phyloP scores from a whole-genome alignment of 768 basidiomycete genomes.

The Leccinum incarnatum region DNA sequence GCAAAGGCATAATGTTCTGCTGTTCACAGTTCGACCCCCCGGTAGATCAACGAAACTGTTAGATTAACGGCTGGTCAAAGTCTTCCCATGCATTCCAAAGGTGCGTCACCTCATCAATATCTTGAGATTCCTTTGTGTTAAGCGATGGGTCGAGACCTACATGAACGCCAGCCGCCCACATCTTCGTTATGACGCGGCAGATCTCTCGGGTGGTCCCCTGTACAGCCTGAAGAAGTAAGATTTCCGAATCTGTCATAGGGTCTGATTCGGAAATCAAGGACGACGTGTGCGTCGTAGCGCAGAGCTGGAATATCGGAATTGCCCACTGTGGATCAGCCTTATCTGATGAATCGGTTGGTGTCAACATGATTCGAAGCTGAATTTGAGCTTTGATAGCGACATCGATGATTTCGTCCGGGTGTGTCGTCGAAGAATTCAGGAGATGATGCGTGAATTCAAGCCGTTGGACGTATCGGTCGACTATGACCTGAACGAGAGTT shows the following conservation, averaged over 20 bases:
- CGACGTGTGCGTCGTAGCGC: constrained; percentile 29
- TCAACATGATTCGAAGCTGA: constrained; percentile 30
- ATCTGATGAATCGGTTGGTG: constrained; percentile 2
- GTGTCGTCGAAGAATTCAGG: constrained; percentile 12
- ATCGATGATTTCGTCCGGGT: constrained; percentile 4
- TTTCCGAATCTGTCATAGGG: constrained; percentile 29
- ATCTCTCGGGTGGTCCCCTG: constrained; percentile 42
- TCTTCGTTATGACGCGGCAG: constrained; percentile 41
- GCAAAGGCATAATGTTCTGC: constrained; percentile 42
- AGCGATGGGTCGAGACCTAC: constrained; percentile 16
- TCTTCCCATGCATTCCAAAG: constrained; percentile 36
- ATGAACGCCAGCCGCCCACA: constrained; percentile 45
- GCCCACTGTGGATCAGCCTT: constrained; percentile 24
- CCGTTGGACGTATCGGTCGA: constrained; percentile 32
- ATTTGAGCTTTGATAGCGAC: constrained; percentile 11
- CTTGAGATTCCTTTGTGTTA: not conserved
- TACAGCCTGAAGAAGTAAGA: constrained; percentile 24
- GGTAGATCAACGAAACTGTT: constrained; percentile 52
- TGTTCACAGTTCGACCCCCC: constrained; percentile 52
- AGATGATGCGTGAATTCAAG: constrained; percentile 28
- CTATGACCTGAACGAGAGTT: constrained; percentile 26
- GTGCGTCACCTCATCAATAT: not conserved
- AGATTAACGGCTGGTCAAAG: constrained; percentile 52
- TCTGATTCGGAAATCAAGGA: constrained; percentile 1
- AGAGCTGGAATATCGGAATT: constrained; percentile 28